Base-by-base conservation (phyloP, 768 basidiomycete genomes). In the Panus rudis region DNA sequence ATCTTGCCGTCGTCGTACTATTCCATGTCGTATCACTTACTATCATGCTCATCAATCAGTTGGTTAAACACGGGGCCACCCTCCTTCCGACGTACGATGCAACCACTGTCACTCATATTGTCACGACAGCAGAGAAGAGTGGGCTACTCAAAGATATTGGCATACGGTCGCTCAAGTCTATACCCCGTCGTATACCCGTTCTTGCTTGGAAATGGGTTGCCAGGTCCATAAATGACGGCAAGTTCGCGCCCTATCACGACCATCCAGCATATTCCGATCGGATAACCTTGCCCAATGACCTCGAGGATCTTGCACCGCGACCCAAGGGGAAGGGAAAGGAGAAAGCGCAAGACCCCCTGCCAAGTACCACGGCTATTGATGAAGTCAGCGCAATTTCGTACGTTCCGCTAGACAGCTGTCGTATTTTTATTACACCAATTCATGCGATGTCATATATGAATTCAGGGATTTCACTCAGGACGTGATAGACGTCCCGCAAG, bases 181-280 rank as follows among this genome's bases (percentile, higher is more conserved):
- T 89, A 33, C 84, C 85, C 4, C 57, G 68, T n/a, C 63, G 74
- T 32, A 79, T 85, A 10, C 78, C 81, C 8, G 78, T 76, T 10
- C 71, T 85, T 24, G 74, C 55, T 27, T 85, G 82, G 84, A 51
- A 53, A 12, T 86, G 82, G 81, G 65, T 82, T 7, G 63, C 68
- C 4, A 71, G 70, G 8, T 60, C n/a, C n/a, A 35, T 14, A 35
- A 38, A 17, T 14, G 23, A 28, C 16, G 35, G n/a, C 6, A 28
- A 24, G 21, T 39, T 42, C 28, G 42, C 25, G 16, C 35, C 11
- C 17, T 38, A 31, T 10, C 48, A 52, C 23, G 39, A 42, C 3
- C 48, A 55, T 25, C 49, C 55, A 11, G 37, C 52, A 3, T 57
- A 49, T 41, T 33, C 24, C 16, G 45, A 45, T 11, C 52, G 52